These are phyloP conservation scores for Marasmius sp. DNA, from an alignment of 1,284 basidiomycete species.

Conservation along the genomic window DNA sequence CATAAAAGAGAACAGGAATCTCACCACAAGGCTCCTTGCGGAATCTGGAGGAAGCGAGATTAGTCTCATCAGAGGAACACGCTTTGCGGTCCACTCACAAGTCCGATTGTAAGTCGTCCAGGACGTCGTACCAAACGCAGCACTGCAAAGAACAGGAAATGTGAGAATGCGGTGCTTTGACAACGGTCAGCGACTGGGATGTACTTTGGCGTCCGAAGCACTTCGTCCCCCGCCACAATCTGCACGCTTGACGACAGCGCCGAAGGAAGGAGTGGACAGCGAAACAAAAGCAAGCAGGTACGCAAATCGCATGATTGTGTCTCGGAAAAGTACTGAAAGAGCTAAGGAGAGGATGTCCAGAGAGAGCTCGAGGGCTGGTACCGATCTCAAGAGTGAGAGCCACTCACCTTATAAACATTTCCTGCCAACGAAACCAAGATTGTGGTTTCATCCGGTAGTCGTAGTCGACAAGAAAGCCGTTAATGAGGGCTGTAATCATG, in stretches of 20 bases:
- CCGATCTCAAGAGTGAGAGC: too few relatives aligned
- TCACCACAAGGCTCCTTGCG: conserved; percentile 15
- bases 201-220: neutral
- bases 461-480: too few relatives aligned
- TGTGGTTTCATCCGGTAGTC: too few relatives aligned
- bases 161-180: neutral
- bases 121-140: conserved; percentile 21
- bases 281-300: too few relatives aligned
- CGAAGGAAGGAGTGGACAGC: too few relatives aligned
- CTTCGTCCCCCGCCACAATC: neutral
- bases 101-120: conserved; percentile 16
- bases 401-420: too few relatives aligned
- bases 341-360: too few relatives aligned
- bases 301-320: too few relatives aligned
- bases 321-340: too few relatives aligned
- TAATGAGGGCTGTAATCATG: too few relatives aligned
- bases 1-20: neutral
- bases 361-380: too few relatives aligned
- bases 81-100: conserved; percentile 9
- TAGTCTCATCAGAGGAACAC: neutral
- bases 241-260: neutral
- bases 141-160: conserved; percentile 2
- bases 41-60: conserved; percentile 5
- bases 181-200: neutral
- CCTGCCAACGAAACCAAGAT: too few relatives aligned